These are phyloP conservation scores for Cicer judaicum DNA, from an alignment of 306 rosid genomes.

Conservation along the genomic window DNA sequence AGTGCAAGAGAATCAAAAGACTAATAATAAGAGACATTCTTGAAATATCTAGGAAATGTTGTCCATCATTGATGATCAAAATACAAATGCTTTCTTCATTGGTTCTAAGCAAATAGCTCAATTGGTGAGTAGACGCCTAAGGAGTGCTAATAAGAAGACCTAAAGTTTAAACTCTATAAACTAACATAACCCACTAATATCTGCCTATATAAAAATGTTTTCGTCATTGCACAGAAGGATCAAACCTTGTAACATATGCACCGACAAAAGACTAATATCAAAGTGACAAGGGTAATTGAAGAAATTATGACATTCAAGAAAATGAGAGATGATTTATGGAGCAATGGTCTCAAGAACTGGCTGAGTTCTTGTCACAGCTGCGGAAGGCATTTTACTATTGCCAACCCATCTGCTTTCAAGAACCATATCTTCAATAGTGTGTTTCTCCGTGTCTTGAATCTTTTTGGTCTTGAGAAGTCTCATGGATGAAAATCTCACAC, in stretches of 20 bases:
- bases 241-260: constrained; percentile 20
- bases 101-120: too few species aligned
- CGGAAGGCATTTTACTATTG: constrained; percentile 77
- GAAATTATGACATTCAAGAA: neutral
- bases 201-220: neutral
- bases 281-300: neutral
- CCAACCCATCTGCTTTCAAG: constrained; percentile 79
- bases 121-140: too few species aligned
- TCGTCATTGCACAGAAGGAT: constrained; percentile 34
- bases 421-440: constrained; percentile 69
- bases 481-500: constrained; percentile 53
- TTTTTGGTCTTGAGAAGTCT: constrained; percentile 59
- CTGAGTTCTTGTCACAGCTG: constrained; percentile 74
- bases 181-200: too few species aligned
- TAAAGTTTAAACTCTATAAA: too few species aligned
- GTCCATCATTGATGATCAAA: constrained; percentile 42
- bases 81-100: constrained; percentile 17
- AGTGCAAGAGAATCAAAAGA: neutral
- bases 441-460: constrained; percentile 73
- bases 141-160: too few species aligned
- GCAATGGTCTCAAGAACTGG: constrained; percentile 67
- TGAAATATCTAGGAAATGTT: constrained; percentile 9
- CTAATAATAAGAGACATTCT: neutral
- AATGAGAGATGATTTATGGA: constrained; percentile 32
- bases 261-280: constrained; percentile 5